Conservation (phyloP, 371 early-diverging fungal species). For the Apophysomyces trapeziformis region DNA sequence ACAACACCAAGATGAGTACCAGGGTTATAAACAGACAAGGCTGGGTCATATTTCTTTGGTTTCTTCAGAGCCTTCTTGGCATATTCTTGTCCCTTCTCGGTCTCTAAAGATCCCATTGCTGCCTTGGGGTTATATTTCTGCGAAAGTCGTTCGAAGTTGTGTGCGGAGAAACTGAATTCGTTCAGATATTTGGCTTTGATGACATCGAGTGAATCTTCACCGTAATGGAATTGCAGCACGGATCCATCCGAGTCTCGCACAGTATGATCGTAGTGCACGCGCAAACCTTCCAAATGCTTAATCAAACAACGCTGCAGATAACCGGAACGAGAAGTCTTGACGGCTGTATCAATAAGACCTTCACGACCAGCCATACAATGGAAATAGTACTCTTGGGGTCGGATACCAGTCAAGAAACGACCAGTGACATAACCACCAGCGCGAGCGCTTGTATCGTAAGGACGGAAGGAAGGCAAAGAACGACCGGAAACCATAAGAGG, state of each 20-base stretch:
- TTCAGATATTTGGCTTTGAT: slow-evolving; percentile 91
- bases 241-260: slow-evolving; percentile 96
- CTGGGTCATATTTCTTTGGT: slow-evolving; percentile 79
- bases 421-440: slow-evolving; percentile 99
- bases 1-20: slow-evolving; percentile 88
- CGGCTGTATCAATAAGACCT: slow-evolving; percentile 99
- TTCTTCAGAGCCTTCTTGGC: slow-evolving; percentile 81
- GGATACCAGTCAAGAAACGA: slow-evolving; percentile 99
- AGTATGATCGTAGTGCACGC: slow-evolving; percentile 97
- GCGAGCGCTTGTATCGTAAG: slow-evolving; percentile 87
- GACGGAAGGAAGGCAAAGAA: slow-evolving; percentile 95
- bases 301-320: slow-evolving; percentile 99
- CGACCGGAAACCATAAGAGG: slow-evolving; percentile 98
- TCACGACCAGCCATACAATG: slow-evolving; percentile 99
- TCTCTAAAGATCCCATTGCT: slow-evolving; percentile 75
- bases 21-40: slow-evolving; percentile 82
- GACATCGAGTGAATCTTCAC: slow-evolving; percentile 99
- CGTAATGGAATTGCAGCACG: slow-evolving; percentile 98
- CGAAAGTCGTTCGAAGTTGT: slow-evolving; percentile 85
- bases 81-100: slow-evolving; percentile 77
- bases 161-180: slow-evolving; percentile 93
- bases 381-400: slow-evolving; percentile 93
- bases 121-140: slow-evolving; percentile 81
- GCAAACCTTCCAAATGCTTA: slow-evolving; percentile 98
- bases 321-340: slow-evolving; percentile 99